Conservation (phyloP, 2,329 filamentous ascomycete genomes). For the Coniochaeta ligniaria region DNA sequence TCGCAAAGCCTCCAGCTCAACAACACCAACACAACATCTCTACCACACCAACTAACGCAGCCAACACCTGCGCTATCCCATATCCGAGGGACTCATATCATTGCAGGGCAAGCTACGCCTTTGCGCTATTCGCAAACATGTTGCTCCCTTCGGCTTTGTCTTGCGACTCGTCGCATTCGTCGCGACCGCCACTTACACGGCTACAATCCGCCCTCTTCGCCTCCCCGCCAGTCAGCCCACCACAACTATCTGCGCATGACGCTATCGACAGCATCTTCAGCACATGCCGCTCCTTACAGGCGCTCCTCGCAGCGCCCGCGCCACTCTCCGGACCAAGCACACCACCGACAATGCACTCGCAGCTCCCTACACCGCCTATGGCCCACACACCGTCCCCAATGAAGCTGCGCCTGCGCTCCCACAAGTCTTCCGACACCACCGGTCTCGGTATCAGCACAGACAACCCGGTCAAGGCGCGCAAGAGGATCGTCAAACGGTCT, state of each 20-base stretch:
- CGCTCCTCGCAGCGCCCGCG: slow-evolving; percentile 41
- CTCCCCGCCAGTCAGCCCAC: slow-evolving; percentile 53
- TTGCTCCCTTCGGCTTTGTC: slow-evolving; percentile 51
- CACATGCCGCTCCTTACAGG: slow-evolving; percentile 55
- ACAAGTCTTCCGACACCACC: slow-evolving; percentile 20
- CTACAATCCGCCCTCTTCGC: slow-evolving; percentile 44
- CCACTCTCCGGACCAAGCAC: slow-evolving; percentile 27
- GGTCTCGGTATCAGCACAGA: slow-evolving; percentile 11
- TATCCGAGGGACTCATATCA: background rate
- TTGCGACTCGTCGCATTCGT: slow-evolving; percentile 46
- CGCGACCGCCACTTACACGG: slow-evolving; percentile 26
- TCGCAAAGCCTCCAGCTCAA: background rate
- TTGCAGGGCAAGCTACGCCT: background rate
- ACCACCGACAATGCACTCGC: slow-evolving; percentile 27
- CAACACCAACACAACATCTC: background rate
- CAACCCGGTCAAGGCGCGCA: slow-evolving; percentile 27
- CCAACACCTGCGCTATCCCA: background rate
- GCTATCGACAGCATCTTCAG: slow-evolving; percentile 48
- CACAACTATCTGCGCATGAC: slow-evolving; percentile 34
- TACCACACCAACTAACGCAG: background rate
- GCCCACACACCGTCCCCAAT: slow-evolving; percentile 41
- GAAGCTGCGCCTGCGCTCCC: slow-evolving; percentile 49
- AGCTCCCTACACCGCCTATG: slow-evolving; percentile 50
- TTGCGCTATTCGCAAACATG: slow-evolving; percentile 30
- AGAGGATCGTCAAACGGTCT: slow-evolving; percentile 45